Percentiles rank a stretch among this genome's conserved stretches.
phyloP scores from a whole-genome alignment of 2,329 filamentous ascomycete species.

The Aciculosporium take region DNA sequence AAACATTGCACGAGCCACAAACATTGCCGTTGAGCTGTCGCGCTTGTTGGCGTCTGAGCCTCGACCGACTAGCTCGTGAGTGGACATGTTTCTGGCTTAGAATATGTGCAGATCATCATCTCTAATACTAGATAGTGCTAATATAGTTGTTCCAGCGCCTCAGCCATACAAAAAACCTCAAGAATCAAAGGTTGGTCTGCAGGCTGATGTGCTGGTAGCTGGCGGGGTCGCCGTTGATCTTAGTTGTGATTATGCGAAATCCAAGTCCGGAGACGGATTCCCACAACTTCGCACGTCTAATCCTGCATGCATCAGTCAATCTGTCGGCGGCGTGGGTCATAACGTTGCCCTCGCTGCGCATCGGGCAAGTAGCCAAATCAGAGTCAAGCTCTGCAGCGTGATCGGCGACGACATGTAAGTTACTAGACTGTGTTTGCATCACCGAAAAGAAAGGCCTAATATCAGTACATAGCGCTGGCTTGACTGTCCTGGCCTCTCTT shows the following conservation, averaged over 20 bases:
- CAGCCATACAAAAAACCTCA: neutral
- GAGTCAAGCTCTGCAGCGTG: slow-evolving; percentile 63
- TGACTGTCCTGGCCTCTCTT: slow-evolving; percentile 55
- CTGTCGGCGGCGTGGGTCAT: slow-evolving; percentile 79
- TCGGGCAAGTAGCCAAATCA: slow-evolving; percentile 41
- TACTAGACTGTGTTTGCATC: neutral
- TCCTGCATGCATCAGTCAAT: slow-evolving; percentile 64
- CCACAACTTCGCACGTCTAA: slow-evolving; percentile 69
- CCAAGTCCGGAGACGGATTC: slow-evolving; percentile 15
- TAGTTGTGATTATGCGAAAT: slow-evolving; percentile 55
- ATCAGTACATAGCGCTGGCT: slow-evolving; percentile 43
- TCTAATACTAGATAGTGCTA: slow-evolving; percentile 24
- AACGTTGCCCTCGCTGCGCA: slow-evolving; percentile 82
- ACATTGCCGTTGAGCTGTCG: slow-evolving; percentile 39
- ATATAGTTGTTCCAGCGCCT: slow-evolving; percentile 8
- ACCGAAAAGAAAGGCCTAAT: neutral
- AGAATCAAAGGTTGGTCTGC: slow-evolving; percentile 9
- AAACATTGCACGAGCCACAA: slow-evolving; percentile 41
- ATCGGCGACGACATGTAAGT: slow-evolving; percentile 63
- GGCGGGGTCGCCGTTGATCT: slow-evolving; percentile 84
- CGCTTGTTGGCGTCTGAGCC: slow-evolving; percentile 23
- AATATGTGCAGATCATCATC: slow-evolving; percentile 7
- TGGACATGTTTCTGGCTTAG: slow-evolving; percentile 13
- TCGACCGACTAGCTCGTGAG: slow-evolving; percentile 22
- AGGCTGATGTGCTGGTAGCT: slow-evolving; percentile 64